Conservation (phyloP, 2,329 filamentous ascomycete genomes). For the Leptographium wingfieldii region DNA sequence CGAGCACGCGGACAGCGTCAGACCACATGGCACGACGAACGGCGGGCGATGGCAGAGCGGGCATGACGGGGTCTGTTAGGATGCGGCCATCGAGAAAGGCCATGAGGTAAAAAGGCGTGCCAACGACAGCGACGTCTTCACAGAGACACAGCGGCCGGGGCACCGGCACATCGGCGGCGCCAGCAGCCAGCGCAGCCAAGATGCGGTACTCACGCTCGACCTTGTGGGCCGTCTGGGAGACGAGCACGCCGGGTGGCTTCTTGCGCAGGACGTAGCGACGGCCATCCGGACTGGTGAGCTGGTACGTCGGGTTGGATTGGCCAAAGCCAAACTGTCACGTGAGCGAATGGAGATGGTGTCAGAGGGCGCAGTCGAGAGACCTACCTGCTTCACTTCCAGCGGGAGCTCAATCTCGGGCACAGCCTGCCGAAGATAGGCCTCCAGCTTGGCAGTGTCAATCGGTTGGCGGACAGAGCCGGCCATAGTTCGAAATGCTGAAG, state of each 20-base stretch:
- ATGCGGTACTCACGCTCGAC: constrained; percentile 93
- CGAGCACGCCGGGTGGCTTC: constrained; percentile 88
- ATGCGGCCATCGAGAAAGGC: constrained; percentile 88
- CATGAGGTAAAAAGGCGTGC: constrained; percentile 96
- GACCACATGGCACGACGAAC: constrained; percentile 70
- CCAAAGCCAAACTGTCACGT: constrained; percentile 75
- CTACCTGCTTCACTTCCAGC: constrained; percentile 78
- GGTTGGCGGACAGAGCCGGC: constrained; percentile 82
- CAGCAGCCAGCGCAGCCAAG: constrained; percentile 60
- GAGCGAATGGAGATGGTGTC: not conserved
- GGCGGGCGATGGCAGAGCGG: constrained; percentile 37
- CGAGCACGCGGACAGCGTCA: constrained; percentile 70
- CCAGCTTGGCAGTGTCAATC: constrained; percentile 69
- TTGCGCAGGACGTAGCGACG: constrained; percentile 82
- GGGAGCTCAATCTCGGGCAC: constrained; percentile 78
- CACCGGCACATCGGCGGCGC: constrained; percentile 64
- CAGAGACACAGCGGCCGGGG: constrained; percentile 76
- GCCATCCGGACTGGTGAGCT: constrained; percentile 61
- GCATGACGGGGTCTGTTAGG: constrained; percentile 78
- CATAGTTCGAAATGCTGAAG: constrained; percentile 35
- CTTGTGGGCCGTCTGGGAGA: constrained; percentile 89
- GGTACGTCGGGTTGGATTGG: constrained; percentile 95
- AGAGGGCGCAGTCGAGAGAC: no score
- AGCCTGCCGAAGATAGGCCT: constrained; percentile 62
- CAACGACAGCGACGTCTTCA: constrained; percentile 66